Base-by-base conservation (phyloP, 345 rosid genomes). In the Hevea brasiliensis region DNA sequence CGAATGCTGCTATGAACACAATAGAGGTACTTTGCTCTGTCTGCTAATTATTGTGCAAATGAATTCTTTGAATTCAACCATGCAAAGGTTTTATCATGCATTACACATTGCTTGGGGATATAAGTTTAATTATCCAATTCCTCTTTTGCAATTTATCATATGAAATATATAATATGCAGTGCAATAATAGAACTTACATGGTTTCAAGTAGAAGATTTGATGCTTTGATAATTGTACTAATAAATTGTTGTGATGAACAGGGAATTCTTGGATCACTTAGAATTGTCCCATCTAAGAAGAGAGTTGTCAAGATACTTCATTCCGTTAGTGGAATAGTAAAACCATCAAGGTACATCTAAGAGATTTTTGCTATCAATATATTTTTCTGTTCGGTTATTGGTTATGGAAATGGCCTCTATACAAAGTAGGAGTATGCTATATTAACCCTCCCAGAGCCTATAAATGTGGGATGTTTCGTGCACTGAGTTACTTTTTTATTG, bases 251-350 rank as follows among this genome's bases (percentile, higher is more conserved):
- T 64, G 65, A 62, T 68, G 55, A 62, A 76, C 17, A 85, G 90
- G 83, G 84, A 60, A 69, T 76, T 41, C 81, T 86, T 51, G 81
- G 84, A 64, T 71, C 74, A 59, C 18, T 85, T 20, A 72, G 76
- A 68, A 70, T 88, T 57, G 65, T 72, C 58, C 86, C 87, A 41
- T 77, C 92, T 0, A 87, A 85, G 80, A 85, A 89, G 72, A 75
- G 72, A 51, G 76, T 65, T n/a, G 79, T 81, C 42, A 74, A 79
- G 58, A 84, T 85, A 61, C 89, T 89, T 20, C 72, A 81, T 0
- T 80, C 77, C 32, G 79, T 83, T 12, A 81, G 77, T 37, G 89
- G 90, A 45, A 73, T 83, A 14, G 77, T 87, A 29, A 84, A 84
- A 73, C 87, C 90, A 59, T 84, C 87, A 64, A 84, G 92, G 92